Evolutionary conservation across 805 yeast species (phyloP).

Genomic region (Candida hispaniensis): DNA sequence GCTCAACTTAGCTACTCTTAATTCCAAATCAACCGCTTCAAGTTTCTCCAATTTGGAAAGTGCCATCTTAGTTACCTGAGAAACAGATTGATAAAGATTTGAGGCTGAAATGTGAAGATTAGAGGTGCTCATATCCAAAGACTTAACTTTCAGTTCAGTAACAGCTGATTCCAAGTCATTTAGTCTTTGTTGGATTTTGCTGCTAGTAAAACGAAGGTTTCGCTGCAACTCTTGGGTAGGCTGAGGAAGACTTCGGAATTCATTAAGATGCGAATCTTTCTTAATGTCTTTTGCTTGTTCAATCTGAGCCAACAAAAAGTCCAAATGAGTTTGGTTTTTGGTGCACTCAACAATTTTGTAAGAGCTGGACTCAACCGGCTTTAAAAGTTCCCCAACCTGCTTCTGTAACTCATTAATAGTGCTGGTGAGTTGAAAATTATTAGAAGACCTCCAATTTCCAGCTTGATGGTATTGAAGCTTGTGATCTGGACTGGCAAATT

Average conservation of each 20-base stretch:
- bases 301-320: constrained; percentile 2
- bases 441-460: constrained; percentile 4
- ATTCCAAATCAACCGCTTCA: too few species aligned
- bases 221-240: constrained; percentile 10
- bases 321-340: constrained; percentile 1
- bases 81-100: too few species aligned
- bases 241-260: constrained; percentile 7
- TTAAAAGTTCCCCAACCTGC: constrained; percentile 2
- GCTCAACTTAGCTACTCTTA: too few species aligned
- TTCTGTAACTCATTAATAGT: constrained; percentile 4
- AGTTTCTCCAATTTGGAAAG: too few species aligned
- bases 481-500: constrained; percentile 5
- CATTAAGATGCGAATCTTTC: too few species aligned
- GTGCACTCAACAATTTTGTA: constrained; percentile 3
- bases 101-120: too few species aligned
- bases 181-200: neutral
- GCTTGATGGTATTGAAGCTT: constrained; percentile 1
- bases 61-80: too few species aligned
- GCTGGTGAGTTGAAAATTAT: neutral
- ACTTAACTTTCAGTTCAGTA: constrained; percentile 12
- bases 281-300: too few species aligned
- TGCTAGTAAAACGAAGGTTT: constrained; percentile 3
- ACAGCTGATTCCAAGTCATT: constrained; percentile 3
- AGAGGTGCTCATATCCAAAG: too few species aligned
- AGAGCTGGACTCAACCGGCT: constrained; percentile 1